Base-by-base conservation (phyloP, 129 eudicot genomes). In the sunflower (Helianthus annuus) region DNA sequence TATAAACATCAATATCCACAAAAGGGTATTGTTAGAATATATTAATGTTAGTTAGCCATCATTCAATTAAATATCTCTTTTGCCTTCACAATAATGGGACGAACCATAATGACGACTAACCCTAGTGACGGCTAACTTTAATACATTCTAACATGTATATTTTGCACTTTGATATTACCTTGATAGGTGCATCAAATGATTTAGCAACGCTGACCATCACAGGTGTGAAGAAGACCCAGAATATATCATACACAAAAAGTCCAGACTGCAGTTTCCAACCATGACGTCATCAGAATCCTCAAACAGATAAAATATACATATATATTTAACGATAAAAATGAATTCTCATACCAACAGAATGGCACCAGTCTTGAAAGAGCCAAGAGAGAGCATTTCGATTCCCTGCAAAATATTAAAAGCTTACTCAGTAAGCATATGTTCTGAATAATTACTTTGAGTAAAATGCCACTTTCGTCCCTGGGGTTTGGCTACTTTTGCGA, bases 161-260 rank as follows among this genome's bases (percentile, higher is more conserved):
- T 14, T 29, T 84, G 22, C 61, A 69, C 9, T 71, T 29, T 16
- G 66, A 46, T 54, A 81, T 81, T 73, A 93, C 98, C 98, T 89
- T 93, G 69, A 93, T 93, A 24, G 98, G 98, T 64, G 98, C 98
- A 83, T 93, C 96, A 87, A 93, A 87, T 53, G 97, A 93, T 79
- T 93, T 93, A 32, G 98, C 98, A 66, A 93, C 98, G 76, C 97
- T 90, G 67, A 93, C 98, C 98, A 93, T 93, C 53, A 93, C 97
- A 12, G 97, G 97, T 67, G 98, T 93, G 72, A 93, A 93, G 74
- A 93, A 93, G 58, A 93, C 98, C 98, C 98, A 93, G 75, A 93
- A 93, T 70, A 93, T 87, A 76, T 93, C 97, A 79, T 93, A 93
- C 10, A 93, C 76, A 78, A 93, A 93, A 70, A 92, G 95, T 34